Evolutionary conservation across 2,329 filamentous ascomycete genomes (phyloP).

Genomic region (Colletotrichum endophyticum): DNA sequence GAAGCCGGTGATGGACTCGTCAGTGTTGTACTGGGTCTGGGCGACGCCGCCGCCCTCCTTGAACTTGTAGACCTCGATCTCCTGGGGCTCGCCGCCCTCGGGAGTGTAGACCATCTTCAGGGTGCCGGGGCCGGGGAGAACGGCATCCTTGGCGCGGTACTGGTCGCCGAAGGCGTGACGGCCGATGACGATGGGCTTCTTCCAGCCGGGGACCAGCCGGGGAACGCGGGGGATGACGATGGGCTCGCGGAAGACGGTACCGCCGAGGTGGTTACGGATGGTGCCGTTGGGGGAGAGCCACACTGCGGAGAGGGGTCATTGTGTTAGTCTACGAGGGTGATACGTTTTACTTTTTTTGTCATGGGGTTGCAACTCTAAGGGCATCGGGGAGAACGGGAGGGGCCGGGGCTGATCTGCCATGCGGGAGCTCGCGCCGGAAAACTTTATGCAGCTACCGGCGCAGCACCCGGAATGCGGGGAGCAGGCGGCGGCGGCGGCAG

Average conservation of each 20-base stretch:
- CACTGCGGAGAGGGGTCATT: constrained; percentile 59
- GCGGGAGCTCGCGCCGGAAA: background rate
- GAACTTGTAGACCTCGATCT: constrained; percentile 91
- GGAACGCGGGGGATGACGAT: constrained; percentile 96
- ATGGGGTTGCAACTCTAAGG: background rate
- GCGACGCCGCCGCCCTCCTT: constrained; percentile 82
- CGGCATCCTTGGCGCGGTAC: constrained; percentile 93
- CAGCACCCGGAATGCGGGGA: background rate
- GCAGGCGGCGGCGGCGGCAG: background rate
- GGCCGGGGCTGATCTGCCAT: background rate
- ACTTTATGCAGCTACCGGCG: constrained; percentile 1
- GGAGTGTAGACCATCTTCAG: constrained; percentile 96
- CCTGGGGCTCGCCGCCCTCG: constrained; percentile 78
- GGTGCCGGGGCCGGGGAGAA: constrained; percentile 83
- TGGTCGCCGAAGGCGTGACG: constrained; percentile 98
- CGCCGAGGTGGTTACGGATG: constrained; percentile 77
- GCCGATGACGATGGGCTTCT: constrained; percentile 98
- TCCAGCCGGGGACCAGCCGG: constrained; percentile 94
- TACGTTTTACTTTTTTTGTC: background rate
- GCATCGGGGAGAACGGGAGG: background rate
- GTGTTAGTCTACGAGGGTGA: background rate
- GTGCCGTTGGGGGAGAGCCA: constrained; percentile 98
- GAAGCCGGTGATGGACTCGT: constrained; percentile 93
- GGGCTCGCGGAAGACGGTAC: constrained; percentile 98
- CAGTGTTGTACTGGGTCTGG: constrained; percentile 98